Conservation (phyloP, 805 yeast genomes). For the Pichia membranifaciens region DNA sequence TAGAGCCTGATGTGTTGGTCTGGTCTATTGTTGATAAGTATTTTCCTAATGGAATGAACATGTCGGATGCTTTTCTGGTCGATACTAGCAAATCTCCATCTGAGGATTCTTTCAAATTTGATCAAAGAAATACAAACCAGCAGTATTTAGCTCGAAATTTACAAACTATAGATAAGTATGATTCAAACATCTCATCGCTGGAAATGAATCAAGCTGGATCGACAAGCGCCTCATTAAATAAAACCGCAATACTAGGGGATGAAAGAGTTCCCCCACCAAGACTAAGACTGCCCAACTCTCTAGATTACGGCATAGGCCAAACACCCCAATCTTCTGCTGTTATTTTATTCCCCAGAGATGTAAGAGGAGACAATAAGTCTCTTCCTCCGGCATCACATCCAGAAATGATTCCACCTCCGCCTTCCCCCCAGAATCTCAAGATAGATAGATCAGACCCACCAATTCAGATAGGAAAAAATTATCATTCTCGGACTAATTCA, state of each 20-base stretch:
- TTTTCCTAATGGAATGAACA: constrained; percentile 63
- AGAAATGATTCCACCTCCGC: constrained; percentile 5
- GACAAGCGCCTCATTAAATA: constrained; percentile 1
- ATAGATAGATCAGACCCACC: not conserved
- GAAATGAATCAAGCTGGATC: not conserved
- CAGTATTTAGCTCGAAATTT: not conserved
- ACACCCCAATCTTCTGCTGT: constrained; percentile 37
- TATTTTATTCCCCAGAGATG: constrained; percentile 42
- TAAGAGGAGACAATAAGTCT: constrained; percentile 9
- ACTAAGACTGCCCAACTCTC: constrained; percentile 14
- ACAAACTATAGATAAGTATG: not conserved
- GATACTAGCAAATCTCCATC: constrained; percentile 33
- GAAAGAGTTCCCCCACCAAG: constrained; percentile 28
- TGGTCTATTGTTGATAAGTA: constrained; percentile 52
- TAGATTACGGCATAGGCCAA: constrained; percentile 5
- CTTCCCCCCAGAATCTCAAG: constrained; percentile 5
- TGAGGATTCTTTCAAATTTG: constrained; percentile 14
- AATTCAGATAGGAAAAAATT: not conserved
- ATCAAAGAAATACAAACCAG: not conserved
- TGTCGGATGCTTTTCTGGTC: constrained; percentile 58
- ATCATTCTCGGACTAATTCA: not conserved
- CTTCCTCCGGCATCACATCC: constrained; percentile 17
- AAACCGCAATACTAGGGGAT: constrained; percentile 28
- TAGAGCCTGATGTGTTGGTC: constrained; percentile 60
- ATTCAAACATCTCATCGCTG: not conserved